A percentile compares a stretch with the other conserved stretches of the same genome.
Evolutionary conservation across 2,329 filamentous ascomycete genomes (phyloP).

Genomic region (Claviceps maximensis): DNA sequence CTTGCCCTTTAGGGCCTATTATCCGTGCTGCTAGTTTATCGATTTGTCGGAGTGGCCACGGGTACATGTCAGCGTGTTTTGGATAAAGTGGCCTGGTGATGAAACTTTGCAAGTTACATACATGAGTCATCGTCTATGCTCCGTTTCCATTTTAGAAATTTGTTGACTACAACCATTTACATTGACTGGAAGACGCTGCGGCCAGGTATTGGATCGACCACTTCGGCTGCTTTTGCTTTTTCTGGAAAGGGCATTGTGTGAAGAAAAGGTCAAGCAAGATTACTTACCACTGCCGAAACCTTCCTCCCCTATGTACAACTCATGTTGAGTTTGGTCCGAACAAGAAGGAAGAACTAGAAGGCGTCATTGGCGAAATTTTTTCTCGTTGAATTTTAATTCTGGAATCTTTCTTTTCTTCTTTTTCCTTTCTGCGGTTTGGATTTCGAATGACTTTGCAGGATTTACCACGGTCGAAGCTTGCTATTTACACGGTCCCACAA

Average conservation of each 20-base stretch:
- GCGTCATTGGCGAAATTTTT: not conserved
- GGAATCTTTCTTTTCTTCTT: not conserved
- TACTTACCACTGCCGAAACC: no score
- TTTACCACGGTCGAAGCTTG: not conserved
- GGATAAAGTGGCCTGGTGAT: not conserved
- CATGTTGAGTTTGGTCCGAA: not conserved
- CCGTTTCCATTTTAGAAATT: not conserved
- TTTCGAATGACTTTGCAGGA: not conserved
- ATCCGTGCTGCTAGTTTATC: conserved; percentile 1
- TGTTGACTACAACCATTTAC: not conserved
- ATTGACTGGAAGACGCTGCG: not conserved
- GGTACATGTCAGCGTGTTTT: not conserved
- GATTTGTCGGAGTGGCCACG: not conserved
- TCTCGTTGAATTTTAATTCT: no score
- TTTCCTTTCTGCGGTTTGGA: not conserved
- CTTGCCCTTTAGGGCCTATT: not conserved
- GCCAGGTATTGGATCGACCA: not conserved
- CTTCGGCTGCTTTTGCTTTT: not conserved
- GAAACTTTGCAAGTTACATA: not conserved
- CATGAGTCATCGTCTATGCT: not conserved
- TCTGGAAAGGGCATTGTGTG: no score
- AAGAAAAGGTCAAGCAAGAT: no score
- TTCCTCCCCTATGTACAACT: not conserved
- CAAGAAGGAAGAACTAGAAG: not conserved
- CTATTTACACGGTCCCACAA: no score